Evolutionary conservation across 2,329 filamentous ascomycete genomes (phyloP).

Genomic region (Neonectria sp.): DNA sequence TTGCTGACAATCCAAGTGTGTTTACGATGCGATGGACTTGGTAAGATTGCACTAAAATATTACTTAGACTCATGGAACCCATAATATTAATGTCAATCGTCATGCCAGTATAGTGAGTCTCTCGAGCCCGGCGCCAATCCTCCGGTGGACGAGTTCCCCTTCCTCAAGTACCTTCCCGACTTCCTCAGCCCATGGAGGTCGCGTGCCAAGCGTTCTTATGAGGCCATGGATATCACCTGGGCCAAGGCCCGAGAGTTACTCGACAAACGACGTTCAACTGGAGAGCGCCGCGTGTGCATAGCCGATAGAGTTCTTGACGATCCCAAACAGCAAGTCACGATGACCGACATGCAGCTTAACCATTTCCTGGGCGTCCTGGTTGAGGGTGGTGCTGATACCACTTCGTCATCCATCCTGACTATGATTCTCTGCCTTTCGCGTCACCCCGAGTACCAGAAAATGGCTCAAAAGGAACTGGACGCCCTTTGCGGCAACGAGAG

Average conservation of each 20-base stretch:
- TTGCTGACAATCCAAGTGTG: background rate
- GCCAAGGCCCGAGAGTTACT: background rate
- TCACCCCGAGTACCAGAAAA: background rate
- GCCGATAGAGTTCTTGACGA: background rate
- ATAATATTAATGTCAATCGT: background rate
- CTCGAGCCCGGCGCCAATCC: background rate
- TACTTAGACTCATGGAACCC: too few species aligned
- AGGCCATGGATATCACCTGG: background rate
- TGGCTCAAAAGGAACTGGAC: background rate
- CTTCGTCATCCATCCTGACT: background rate
- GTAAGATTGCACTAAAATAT: too few species aligned
- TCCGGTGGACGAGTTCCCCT: background rate
- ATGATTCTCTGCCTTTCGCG: background rate
- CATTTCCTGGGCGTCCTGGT: background rate
- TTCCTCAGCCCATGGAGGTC: background rate
- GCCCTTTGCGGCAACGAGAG: background rate
- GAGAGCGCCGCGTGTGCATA: background rate
- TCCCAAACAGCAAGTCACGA: background rate
- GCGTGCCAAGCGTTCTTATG: background rate
- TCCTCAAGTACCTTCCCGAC: background rate
- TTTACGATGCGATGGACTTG: background rate
- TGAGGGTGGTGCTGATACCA: background rate
- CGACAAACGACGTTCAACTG: background rate
- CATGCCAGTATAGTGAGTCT: background rate
- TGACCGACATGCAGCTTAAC: background rate